phyloP scores from a whole-genome alignment of 23 red algal genomes.

The Gracilaria gracilis region DNA sequence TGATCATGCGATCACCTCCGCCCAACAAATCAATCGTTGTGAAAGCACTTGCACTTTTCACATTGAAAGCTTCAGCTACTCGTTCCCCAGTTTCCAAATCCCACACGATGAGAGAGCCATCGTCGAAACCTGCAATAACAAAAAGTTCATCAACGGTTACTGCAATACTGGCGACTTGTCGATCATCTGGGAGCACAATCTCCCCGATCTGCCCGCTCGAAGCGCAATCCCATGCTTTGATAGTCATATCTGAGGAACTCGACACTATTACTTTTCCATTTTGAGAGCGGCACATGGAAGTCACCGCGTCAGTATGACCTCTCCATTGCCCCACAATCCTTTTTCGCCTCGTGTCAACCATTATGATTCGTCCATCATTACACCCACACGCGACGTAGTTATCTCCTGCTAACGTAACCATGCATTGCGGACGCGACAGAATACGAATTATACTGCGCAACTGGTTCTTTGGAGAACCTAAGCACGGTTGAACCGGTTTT shows the following conservation, averaged over 20 bases:
- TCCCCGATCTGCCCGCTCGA: conserved; percentile 21
- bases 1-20: conserved; percentile 12
- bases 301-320: not conserved
- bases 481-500: not conserved
- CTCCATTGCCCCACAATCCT: conserved; percentile 29
- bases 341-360: conserved; percentile 29
- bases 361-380: conserved; percentile 1
- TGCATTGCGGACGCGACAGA: conserved; percentile 11
- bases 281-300: conserved; percentile 9
- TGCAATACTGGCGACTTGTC: not conserved
- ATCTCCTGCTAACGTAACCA: conserved; percentile 17
- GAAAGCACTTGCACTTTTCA: conserved; percentile 2
- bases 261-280: conserved; percentile 21
- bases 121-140: conserved; percentile 4
- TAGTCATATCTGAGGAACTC: conserved; percentile 20
- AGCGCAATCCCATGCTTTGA: conserved; percentile 22
- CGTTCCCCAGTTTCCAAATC: conserved; percentile 22
- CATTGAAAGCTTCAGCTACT: conserved; percentile 33
- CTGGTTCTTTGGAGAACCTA: not conserved
- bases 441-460: conserved; percentile 4
- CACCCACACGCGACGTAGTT: conserved; percentile 38
- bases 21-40: not conserved
- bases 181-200: not conserved
- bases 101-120: conserved; percentile 23
- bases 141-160: conserved; percentile 3